Base-by-base conservation (phyloP, 2,329 filamentous ascomycete species). In the Trichoderma asperellum region DNA sequence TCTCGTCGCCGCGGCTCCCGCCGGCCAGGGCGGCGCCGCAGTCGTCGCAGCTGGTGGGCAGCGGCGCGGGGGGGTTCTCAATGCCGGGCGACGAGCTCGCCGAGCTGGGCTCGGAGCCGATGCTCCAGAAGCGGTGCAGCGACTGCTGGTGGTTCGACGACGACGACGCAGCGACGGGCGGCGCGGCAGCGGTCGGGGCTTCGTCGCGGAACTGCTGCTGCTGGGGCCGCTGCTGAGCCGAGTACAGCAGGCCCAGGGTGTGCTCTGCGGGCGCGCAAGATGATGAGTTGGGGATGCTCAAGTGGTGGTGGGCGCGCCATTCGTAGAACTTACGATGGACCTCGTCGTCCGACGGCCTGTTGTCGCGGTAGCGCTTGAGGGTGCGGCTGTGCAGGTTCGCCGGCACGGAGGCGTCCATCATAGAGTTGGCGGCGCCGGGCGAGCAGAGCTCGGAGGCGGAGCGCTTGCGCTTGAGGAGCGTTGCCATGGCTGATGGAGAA, bases 401-500 rank as follows among this genome's bases (percentile, higher is more conserved):
- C 40, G 79, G 77, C 66, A 79, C 67, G 71, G 72, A 71, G 68
- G 80, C 76, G 70, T 79, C 76, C 71, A 81, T 78, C 32, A 73
- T 75, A 35, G 79, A 73, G 61, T 76, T 71, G 70, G 62, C 68
- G 7, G 80, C 73, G 62, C 77, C 78, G 62, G 82, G 82, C 43
- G 81, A 79, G 60, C 83, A 85, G 70, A 88, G 80, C 76, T 88
- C 86, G 27, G 86, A 86, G 68, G 85, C 83, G 73, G 88, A 90
- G 55, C 87, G 85, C 81, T 90, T 91, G 78, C 88, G 87, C 77
- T 90, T 91, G 75, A 88, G 80, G 32, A 83, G 77, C 85, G 87
- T 88, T 71, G 73, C 73, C 56, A 68, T 29, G 49, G 29, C 21
- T 47, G 27, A 32, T 40, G 49, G 60, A 55, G 18, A 29, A 18